Percentiles rank a stretch among this genome's conserved stretches.
These are phyloP conservation scores for Furcasterigmium furcatum DNA, from an alignment of 2,329 filamentous ascomycete genomes.

Conservation along the genomic window DNA sequence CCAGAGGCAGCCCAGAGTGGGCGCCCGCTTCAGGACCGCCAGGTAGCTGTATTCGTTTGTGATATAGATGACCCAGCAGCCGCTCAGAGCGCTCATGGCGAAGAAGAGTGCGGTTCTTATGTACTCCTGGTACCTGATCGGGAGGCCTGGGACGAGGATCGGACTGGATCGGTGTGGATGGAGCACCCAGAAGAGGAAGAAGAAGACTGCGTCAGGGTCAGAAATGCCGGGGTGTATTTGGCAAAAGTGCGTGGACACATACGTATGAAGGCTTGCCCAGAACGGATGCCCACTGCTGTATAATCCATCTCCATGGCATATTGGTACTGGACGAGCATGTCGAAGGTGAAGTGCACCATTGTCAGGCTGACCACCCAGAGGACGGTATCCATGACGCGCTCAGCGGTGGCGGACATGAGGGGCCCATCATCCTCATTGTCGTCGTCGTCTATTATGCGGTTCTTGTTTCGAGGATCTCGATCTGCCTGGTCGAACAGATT, in stretches of 20 bases:
- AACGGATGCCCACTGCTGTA: slow-evolving; percentile 48
- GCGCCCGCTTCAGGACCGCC: slow-evolving; percentile 86
- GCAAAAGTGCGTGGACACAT: slow-evolving; percentile 9
- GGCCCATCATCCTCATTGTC: slow-evolving; percentile 26
- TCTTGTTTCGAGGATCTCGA: slow-evolving; percentile 30
- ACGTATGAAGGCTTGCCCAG: slow-evolving; percentile 52
- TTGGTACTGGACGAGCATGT: slow-evolving; percentile 76
- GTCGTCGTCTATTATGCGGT: slow-evolving; percentile 14
- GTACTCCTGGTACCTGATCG: slow-evolving; percentile 39
- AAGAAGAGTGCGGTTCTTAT: slow-evolving; percentile 64
- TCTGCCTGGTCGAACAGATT: slow-evolving; percentile 52
- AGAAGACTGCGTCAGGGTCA: slow-evolving; percentile 42
- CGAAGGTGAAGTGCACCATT: slow-evolving; percentile 71
- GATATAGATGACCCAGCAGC: slow-evolving; percentile 77
- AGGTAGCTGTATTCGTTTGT: slow-evolving; percentile 81
- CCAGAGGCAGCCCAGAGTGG: slow-evolving; percentile 87
- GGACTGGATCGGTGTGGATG: slow-evolving; percentile 51
- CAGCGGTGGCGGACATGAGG: slow-evolving; percentile 38
- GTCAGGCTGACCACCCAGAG: slow-evolving; percentile 61
- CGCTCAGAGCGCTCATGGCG: slow-evolving; percentile 53
- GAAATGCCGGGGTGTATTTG: background rate
- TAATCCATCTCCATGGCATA: slow-evolving; percentile 67
- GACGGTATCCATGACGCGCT: slow-evolving; percentile 51
- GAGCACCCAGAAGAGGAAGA: slow-evolving; percentile 52
- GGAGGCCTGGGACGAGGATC: slow-evolving; percentile 45